Evolutionary conservation across 2,329 filamentous ascomycete genomes (phyloP), one percentile per base, ranked within the genome.

Genomic region (Colletotrichum magnum): DNA sequence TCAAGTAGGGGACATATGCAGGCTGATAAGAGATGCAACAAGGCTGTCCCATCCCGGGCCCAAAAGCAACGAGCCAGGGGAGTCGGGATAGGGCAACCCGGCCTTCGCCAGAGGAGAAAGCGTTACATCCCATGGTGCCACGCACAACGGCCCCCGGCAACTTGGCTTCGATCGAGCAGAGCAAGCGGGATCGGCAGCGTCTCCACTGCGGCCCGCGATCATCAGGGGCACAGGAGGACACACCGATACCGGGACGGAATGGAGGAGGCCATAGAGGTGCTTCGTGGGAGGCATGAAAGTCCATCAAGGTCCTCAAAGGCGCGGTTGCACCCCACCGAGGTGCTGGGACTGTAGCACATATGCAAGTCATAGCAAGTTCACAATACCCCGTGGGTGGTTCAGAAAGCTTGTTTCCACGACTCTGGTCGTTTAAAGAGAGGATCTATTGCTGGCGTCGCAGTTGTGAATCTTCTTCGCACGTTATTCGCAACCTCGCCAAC

Each of bases 241-340:
- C 12, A 2, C n/a, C 1, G 9, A 36, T 36, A 36, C 6, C 47
- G 2, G 7, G 41, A 43, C 41, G 47, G 47, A 36, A 36, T 36
- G 10, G 32, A 10, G 18, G 21, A 16, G 41, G 16, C 16, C 24
- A 41, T 4, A 21, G 41, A 48, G 56, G 16, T 47, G 32, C 10
- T 9, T 32, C 15, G 39, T 21, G 56, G n/a, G 9, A 58, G 10
- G 24, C 16, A 47, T 24, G 5, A 7, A 1, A 18, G 21, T 10
- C 64, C 64, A 67, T 67, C 64, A 63, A 47, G 58, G 58, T 63
- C 36, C 62, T 21, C 9, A 13, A 6, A 5, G 15, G 18, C 50
- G 12, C n/a, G n/a, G 6, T 10, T 43, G 36, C 21, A 24, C 21
- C 21, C 21, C 18, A 24, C 64, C 51, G 32, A 26, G 6, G 3